Base-by-base conservation (phyloP, 1,284 basidiomycete species). In the Tilletiaria anomala region DNA sequence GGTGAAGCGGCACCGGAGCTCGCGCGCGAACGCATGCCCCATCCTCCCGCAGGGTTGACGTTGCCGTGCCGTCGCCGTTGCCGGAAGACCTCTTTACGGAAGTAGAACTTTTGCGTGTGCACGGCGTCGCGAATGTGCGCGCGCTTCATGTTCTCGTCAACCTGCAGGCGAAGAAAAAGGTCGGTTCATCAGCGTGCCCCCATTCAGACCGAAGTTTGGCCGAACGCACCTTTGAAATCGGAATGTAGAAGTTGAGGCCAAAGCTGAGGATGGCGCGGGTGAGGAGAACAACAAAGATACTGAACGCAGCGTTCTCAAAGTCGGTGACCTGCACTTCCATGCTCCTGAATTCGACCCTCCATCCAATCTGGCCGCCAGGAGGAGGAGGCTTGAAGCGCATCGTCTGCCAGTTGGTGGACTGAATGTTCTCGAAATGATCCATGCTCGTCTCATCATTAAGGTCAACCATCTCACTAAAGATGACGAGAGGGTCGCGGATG, bases 271-370 rank as follows among this genome's bases (percentile, higher is more conserved):
- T 93, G 1, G 89, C 89, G 33, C 91, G 76, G 0, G 91, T 88
- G 6, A 99, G 73, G 22, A 99, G 76, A 5, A 96, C 87, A 47
- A 93, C 77, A 67, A 97, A 97, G 34, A 96, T 78, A 21, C 84
- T 78, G 65, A 88, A 94, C 1, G 93, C 89, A 1, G 93, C 93
- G 66, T 97, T 99, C 72, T 97, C 93, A 66, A 89, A 99, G 70
- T 97, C 93, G 16, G 93, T 97, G 60, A 93, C 77, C 67, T 97
- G 93, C 2, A 97, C 86, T 68, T 99, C 93, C 93, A 97, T 97
- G 58, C 83, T 85, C 38, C 93, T 76, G 71, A 99, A 97, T 68
- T 99, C 93, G 15, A 97, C 89, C 33, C 93, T 76, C 93, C 93
- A 99, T 20, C 93, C 93, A 45, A 97, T 96, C 15, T 78, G 67